Percentiles rank a stretch among this genome's conserved stretches.
Evolutionary conservation across 2,329 filamentous ascomycete genomes (phyloP).

Genomic region (Penicillium sp.): DNA sequence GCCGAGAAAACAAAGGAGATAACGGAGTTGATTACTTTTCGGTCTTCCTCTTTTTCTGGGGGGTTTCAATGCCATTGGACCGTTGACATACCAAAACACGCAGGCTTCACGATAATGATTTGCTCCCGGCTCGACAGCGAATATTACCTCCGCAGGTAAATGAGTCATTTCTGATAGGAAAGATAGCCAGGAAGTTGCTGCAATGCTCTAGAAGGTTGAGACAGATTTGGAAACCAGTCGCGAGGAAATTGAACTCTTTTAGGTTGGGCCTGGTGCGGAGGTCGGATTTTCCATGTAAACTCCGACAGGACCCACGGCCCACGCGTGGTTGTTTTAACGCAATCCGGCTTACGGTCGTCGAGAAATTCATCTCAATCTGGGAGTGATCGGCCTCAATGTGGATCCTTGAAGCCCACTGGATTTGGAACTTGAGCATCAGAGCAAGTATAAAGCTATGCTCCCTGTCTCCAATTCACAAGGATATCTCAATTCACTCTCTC

Average conservation of each 20-base stretch:
- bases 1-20: too few relatives aligned
- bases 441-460: too few relatives aligned
- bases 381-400: too few relatives aligned
- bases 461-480: neutral
- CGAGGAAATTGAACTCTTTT: slow-evolving; percentile 1
- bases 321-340: too few relatives aligned
- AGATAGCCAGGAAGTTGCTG: neutral
- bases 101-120: neutral
- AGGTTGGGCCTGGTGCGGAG: too few relatives aligned
- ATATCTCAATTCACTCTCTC: neutral
- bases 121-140: neutral
- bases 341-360: too few relatives aligned
- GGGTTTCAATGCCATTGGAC: neutral
- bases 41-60: slow-evolving; percentile 3
- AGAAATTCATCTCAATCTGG: too few relatives aligned
- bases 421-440: too few relatives aligned
- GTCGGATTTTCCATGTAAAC: too few relatives aligned
- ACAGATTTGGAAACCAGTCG: neutral
- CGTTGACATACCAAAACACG: slow-evolving; percentile 3
- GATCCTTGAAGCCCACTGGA: too few relatives aligned
- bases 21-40: neutral
- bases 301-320: too few relatives aligned
- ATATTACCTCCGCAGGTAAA: slow-evolving; percentile 2
- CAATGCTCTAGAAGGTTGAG: too few relatives aligned
- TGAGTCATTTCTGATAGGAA: neutral